Conservation (phyloP, 1,139 yeast genomes). For the Yamadazyma jaroonii region DNA sequence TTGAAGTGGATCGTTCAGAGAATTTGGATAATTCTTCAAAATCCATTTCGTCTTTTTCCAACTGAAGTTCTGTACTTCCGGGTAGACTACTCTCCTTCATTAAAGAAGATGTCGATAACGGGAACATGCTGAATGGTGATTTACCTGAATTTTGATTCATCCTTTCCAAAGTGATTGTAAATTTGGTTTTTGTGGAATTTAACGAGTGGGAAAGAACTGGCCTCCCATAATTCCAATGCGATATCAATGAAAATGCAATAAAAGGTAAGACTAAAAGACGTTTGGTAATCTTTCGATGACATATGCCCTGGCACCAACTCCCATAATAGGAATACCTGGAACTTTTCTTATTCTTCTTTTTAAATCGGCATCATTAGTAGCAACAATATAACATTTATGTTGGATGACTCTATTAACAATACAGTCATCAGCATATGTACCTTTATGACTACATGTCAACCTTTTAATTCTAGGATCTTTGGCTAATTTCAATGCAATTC, state of each 20-base stretch:
- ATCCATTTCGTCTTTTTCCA: background rate
- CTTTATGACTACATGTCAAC: conserved; percentile 85
- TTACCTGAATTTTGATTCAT: background rate
- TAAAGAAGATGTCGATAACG: background rate
- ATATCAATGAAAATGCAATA: no score
- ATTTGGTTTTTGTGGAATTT: background rate
- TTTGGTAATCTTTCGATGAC: conserved; percentile 94
- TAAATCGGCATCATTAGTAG: conserved; percentile 97
- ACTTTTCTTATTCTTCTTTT: conserved; percentile 92
- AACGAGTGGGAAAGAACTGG: no score
- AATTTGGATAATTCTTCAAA: background rate
- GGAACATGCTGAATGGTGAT: background rate
- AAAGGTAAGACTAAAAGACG: conserved; percentile 79
- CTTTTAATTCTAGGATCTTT: conserved; percentile 90
- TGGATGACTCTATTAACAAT: conserved; percentile 88
- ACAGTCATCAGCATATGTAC: conserved; percentile 98
- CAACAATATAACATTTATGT: conserved; percentile 95
- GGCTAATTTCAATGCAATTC: conserved; percentile 90
- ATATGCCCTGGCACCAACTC: conserved; percentile 91
- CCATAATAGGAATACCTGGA: conserved; percentile 95
- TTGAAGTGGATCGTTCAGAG: no score
- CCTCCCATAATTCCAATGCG: no score
- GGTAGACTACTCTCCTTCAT: background rate
- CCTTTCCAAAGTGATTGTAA: background rate
- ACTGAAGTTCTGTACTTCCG: background rate